Conservation (phyloP, 371 early-diverging fungal species). For the Mucor mucedo region DNA sequence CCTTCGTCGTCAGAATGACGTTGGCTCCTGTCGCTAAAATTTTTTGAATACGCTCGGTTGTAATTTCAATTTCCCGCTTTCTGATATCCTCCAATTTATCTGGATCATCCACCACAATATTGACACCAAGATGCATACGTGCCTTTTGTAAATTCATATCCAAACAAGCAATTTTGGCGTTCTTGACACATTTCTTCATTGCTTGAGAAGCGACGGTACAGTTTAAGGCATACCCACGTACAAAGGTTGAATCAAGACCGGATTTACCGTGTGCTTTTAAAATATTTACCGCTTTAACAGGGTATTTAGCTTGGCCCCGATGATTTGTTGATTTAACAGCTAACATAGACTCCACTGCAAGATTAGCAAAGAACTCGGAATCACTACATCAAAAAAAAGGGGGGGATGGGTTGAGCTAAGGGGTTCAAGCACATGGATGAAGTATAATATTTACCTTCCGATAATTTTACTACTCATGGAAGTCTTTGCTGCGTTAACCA, state of each 20-base stretch:
- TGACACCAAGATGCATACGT: conserved; percentile 97
- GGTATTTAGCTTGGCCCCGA: conserved; percentile 93
- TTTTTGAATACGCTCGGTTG: conserved; percentile 95
- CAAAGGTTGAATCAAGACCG: conserved; percentile 89
- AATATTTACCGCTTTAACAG: conserved; percentile 98
- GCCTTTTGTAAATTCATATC: conserved; percentile 99
- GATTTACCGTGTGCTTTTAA: conserved; percentile 99
- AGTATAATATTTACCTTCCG: conserved; percentile 66
- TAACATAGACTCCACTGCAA: conserved; percentile 95
- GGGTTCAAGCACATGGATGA: too few relatives aligned
- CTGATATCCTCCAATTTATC: conserved; percentile 98
- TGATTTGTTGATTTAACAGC: conserved; percentile 89
- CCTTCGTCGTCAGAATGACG: conserved; percentile 98
- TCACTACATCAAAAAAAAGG: conserved; percentile 57
- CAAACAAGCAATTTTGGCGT: conserved; percentile 97
- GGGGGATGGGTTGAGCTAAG: too few relatives aligned
- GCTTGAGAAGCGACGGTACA: conserved; percentile 99
- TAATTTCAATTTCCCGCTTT: conserved; percentile 95
- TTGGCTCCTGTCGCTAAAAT: conserved; percentile 98
- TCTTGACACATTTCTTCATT: conserved; percentile 87
- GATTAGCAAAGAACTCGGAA: conserved; percentile 94
- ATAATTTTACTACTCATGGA: conserved; percentile 99
- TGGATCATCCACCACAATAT: conserved; percentile 98
- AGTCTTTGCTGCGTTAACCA: conserved; percentile 97
- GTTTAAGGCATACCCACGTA: conserved; percentile 99